Evolutionary conservation across 148 eudicot genomes (phyloP), one percentile per base, ranked within the genome.

Genomic region (Vaccinium vitisidaea): DNA sequence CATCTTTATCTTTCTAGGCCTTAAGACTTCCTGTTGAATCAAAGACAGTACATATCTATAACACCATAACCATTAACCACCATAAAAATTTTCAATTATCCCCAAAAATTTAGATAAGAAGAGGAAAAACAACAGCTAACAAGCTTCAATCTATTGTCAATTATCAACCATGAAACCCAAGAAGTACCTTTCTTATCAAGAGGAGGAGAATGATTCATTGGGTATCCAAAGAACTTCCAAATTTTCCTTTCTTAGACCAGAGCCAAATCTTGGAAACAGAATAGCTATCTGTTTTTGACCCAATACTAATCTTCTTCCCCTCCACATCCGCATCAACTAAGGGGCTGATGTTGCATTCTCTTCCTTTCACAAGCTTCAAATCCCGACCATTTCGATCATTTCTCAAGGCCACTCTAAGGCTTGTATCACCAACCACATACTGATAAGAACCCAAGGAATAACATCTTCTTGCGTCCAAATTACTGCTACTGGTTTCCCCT

Each of bases 221-320:
- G 77, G 76, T 63, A 21, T 88, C 87, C 13, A 87, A 85, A 55
- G 90, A 85, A 81, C 90, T 89, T 77, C 86, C 87, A 32, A 89
- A 91, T 75, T 88, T 89, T 46, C 91, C 92, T 84, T 87, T 92
- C 83, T 88, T 92, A 27, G 94, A 81, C 94, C 94, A 92, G 52
- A 91, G 88, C 94, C 94, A 92, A 43, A 92, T 92, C 90, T 92
- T 92, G 54, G 94, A 92, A 75, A 92, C 92, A 27, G 94, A 92
- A 63, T 88, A 91, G 84, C 94, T 92, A 82, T 92, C 94, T 9
- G 88, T 90, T 77, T 86, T 92, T 4, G 90, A 65, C 11, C 87
- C 89, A 83, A 90, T 83, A 53, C 86, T 79, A 53, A 91, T 87
- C 91, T 83, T 91, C 86, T 91, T 92, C 23, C 93, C 93, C 14